Evolutionary conservation across 352 stramenopile species (phyloP).

Genomic region (Globisporangium recalcitrans): DNA sequence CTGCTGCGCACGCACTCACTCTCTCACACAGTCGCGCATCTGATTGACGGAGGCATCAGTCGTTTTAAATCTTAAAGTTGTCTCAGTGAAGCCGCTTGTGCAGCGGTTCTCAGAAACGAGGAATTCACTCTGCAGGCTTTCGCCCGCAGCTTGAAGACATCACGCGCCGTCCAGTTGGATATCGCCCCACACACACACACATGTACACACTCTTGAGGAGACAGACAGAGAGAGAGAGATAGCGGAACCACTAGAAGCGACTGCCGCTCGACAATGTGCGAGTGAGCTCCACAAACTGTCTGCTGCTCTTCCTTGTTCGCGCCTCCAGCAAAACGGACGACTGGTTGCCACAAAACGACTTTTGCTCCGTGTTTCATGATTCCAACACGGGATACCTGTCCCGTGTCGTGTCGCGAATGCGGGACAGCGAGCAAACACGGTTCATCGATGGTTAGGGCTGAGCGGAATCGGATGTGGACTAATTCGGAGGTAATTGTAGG

Average conservation of each 20-base stretch:
- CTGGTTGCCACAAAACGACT: not conserved
- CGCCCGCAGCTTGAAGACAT: conserved; percentile 72
- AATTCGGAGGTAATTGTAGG: too few relatives aligned
- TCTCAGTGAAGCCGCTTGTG: conserved; percentile 84
- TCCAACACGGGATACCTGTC: too few relatives aligned
- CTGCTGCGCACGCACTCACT: too few relatives aligned
- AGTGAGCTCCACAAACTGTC: not conserved
- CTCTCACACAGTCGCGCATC: conserved; percentile 1
- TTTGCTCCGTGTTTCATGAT: too few relatives aligned
- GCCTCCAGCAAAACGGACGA: not conserved
- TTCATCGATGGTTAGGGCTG: too few relatives aligned
- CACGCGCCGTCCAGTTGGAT: conserved; percentile 31
- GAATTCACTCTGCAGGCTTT: conserved; percentile 77
- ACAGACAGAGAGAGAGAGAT: not conserved
- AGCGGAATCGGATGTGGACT: too few relatives aligned
- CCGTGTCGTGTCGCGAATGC: too few relatives aligned
- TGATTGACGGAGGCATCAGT: conserved; percentile 57
- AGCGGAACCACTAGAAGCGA: not conserved
- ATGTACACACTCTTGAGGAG: conserved; percentile 13
- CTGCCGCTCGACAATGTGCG: too few relatives aligned
- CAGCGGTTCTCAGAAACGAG: conserved; percentile 89
- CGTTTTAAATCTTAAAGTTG: conserved; percentile 71
- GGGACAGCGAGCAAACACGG: too few relatives aligned
- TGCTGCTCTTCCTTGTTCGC: not conserved
- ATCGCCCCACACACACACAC: conserved; percentile 3